A percentile compares a stretch with the other conserved stretches of the same genome.
phyloP scores from a whole-genome alignment of 768 basidiomycete genomes.

The Trametes gibbosa region DNA sequence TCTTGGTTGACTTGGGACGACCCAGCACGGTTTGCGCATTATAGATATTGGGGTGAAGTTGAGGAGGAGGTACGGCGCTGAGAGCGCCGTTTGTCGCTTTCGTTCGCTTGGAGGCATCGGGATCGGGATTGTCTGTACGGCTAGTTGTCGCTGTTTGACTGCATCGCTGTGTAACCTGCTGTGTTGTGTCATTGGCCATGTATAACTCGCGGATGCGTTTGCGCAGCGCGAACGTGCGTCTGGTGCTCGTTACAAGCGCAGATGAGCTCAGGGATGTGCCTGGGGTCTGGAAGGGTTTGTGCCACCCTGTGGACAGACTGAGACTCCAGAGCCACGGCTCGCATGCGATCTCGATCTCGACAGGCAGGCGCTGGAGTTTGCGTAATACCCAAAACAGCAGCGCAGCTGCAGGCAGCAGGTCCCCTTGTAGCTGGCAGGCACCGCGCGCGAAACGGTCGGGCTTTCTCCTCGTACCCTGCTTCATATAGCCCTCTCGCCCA shows the following conservation, averaged over 20 bases:
- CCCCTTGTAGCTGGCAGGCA: not conserved
- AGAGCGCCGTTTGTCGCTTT: not conserved
- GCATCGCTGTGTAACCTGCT: conserved; percentile 22
- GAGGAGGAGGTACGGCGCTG: not conserved
- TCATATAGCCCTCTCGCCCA: not conserved
- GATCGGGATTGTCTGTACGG: conserved; percentile 3
- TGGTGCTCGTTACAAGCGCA: no score
- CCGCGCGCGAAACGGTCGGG: conserved; percentile 1
- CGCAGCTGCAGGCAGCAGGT: no score
- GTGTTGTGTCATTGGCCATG: conserved; percentile 17
- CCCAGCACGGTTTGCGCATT: not conserved
- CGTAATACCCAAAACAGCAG: conserved; percentile 2
- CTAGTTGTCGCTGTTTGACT: conserved; percentile 2
- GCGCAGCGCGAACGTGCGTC: not conserved
- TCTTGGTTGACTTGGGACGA: not conserved
- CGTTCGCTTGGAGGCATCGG: not conserved
- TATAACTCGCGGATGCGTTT: not conserved
- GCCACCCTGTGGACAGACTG: not conserved
- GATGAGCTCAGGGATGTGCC: no score
- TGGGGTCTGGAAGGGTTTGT: no score
- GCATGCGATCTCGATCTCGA: not conserved
- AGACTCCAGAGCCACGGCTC: not conserved
- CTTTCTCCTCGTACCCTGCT: not conserved
- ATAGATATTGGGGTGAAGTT: not conserved
- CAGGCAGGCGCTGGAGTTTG: not conserved